Evolutionary conservation across 1,284 basidiomycete genomes (phyloP), one percentile per base, ranked within the genome.

Genomic region (Malassezia obtusa): DNA sequence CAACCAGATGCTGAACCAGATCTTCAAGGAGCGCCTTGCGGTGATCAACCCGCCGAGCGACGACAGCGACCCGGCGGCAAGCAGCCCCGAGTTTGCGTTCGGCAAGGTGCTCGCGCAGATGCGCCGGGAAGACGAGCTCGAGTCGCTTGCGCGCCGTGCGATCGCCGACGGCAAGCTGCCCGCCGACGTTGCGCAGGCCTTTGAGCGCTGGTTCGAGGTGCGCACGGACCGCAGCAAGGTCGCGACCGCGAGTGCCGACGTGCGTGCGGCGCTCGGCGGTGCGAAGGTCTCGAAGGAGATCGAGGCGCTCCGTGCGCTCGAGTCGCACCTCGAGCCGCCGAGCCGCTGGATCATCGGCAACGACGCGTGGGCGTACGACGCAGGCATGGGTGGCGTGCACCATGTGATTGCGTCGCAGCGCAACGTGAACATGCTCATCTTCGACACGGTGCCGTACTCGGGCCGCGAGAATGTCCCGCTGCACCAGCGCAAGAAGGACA

Each of bases 361-460:
- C 44, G 92, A 98, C 73, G 86, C 89, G 0, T 98, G 92, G 92
- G 86, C 91, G 0, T 89, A 92, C 73, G 92, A 96, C 75, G 82
- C 95, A 44, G 92, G 91, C 39, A 84, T 89, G n/a, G 91, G 89
- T 3, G 92, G 91, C 60, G 79, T 96, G 40, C 92, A 98, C 76
- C 92, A 96, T 67, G 84, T 85, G 62, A 86, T 95, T 52, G 83
- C 90, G 21, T 92, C 89, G 6, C 83, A 84, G 15, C 81, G 89
- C 61, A 85, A 98, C 75, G 79, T 96, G 77, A 98, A 98, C 78
- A 82, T 96, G 62, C 86, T 98, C 75, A 75, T 98, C 64, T 84
- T 98, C 68, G 94, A 98, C 76, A 91, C 86, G 17, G 78, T 86
- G 12, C 88, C 94, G 1, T 94, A 92, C 77, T 82, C 86, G 8